phyloP scores from a whole-genome alignment of 1,284 basidiomycete species.

The Chondrostereum purpureum region DNA sequence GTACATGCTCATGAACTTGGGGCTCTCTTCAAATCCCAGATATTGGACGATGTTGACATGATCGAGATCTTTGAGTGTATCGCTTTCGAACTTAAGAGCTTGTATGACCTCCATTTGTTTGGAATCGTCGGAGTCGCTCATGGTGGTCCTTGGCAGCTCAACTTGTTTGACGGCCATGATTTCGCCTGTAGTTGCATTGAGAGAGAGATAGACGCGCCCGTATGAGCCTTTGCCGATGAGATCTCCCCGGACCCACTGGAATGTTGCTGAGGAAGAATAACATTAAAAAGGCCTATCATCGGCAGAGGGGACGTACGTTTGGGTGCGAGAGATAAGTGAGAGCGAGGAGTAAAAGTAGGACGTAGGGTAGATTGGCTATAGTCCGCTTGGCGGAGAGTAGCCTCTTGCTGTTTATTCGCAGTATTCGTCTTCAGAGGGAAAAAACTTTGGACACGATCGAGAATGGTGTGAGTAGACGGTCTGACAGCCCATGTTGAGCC shows the following conservation, averaged over 20 bases:
- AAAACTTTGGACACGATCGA: background rate
- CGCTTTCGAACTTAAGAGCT: constrained; percentile 60
- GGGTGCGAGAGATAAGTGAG: background rate
- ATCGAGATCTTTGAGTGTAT: constrained; percentile 61
- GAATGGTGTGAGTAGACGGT: background rate
- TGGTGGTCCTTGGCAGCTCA: constrained; percentile 51
- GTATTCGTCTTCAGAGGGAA: too few species aligned
- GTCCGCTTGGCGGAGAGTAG: background rate
- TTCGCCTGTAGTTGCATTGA: constrained; percentile 72
- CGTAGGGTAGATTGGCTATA: background rate
- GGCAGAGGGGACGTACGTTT: background rate
- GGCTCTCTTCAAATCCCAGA: constrained; percentile 62
- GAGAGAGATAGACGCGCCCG: constrained; percentile 67
- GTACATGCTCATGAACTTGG: constrained; percentile 52
- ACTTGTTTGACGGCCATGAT: constrained; percentile 84
- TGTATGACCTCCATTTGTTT: constrained; percentile 52
- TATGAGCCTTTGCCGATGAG: constrained; percentile 74
- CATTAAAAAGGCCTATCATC: background rate
- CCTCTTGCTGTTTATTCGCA: too few species aligned
- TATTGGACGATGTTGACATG: constrained; percentile 72
- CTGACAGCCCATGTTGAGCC: background rate
- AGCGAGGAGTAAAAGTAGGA: background rate
- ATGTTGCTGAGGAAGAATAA: constrained; percentile 15
- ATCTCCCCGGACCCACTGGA: constrained; percentile 74
- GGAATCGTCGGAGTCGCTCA: constrained; percentile 44